Percentiles rank a stretch among this genome's conserved stretches.
phyloP scores from a whole-genome alignment of 139 green algal genomes.

The Picochlorum sp. region DNA sequence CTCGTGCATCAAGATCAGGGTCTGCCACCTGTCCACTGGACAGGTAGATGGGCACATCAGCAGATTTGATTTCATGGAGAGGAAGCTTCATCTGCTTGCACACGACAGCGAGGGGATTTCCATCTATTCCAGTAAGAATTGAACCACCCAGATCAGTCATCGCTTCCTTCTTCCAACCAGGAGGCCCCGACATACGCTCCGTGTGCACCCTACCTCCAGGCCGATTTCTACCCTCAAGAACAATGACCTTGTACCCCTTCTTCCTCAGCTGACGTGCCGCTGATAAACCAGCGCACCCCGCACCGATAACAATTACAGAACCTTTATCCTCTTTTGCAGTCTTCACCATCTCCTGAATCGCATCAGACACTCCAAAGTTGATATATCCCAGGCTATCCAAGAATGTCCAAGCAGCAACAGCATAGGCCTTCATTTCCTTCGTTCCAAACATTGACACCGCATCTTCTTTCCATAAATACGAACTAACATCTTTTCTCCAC shows the following conservation, averaged over 20 bases:
- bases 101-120: constrained; percentile 88
- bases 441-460: constrained; percentile 20
- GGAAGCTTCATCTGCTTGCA: constrained; percentile 63
- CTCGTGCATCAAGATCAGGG: constrained; percentile 37
- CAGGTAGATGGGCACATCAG: constrained; percentile 56
- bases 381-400: constrained; percentile 69
- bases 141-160: constrained; percentile 80
- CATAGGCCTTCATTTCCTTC: constrained; percentile 3
- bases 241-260: constrained; percentile 70
- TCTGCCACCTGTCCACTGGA: constrained; percentile 34
- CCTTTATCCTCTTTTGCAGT: constrained; percentile 9
- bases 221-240: constrained; percentile 71
- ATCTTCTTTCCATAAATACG: constrained; percentile 35
- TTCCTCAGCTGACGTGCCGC: constrained; percentile 74
- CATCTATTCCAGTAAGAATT: constrained; percentile 87
- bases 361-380: constrained; percentile 73
- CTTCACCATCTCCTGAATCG: constrained; percentile 14
- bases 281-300: constrained; percentile 67
- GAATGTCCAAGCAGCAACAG: constrained; percentile 52
- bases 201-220: constrained; percentile 78
- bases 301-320: constrained; percentile 79
- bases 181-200: constrained; percentile 46
- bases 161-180: constrained; percentile 17
- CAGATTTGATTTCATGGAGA: constrained; percentile 63
- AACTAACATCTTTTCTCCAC: constrained; percentile 32